Conservation (phyloP, 225 moss, liverwort and hornwort genomes). For the Takakia lepidozioides region DNA sequence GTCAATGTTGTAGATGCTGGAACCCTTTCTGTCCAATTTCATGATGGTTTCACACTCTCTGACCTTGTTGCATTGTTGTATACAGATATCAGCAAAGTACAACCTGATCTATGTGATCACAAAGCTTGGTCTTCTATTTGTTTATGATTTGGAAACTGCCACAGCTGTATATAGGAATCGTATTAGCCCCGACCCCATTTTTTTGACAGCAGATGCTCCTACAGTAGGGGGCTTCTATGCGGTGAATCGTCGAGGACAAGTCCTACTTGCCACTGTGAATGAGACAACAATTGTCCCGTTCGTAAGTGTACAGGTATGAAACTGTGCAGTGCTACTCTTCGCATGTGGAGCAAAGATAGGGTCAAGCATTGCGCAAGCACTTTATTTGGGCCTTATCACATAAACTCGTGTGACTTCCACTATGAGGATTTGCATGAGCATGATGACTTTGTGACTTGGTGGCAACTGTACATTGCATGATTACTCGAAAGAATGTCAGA, state of each 20-base stretch:
- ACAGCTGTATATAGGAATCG: slow-evolving; percentile 98
- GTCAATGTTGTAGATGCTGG: too few species aligned
- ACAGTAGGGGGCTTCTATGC: slow-evolving; percentile 94
- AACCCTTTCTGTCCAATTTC: background rate
- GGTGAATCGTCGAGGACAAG: slow-evolving; percentile 96
- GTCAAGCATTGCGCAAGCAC: too few species aligned
- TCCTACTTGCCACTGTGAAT: slow-evolving; percentile 86
- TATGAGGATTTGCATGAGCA: too few species aligned
- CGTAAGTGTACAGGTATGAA: slow-evolving; percentile 85
- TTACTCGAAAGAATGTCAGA: too few species aligned
- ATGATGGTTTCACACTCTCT: background rate
- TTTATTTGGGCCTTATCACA: too few species aligned
- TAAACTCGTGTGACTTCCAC: too few species aligned
- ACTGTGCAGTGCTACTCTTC: too few species aligned
- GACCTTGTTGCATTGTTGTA: slow-evolving; percentile 1
- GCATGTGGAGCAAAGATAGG: too few species aligned
- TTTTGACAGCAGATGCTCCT: slow-evolving; percentile 94
- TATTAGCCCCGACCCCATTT: slow-evolving; percentile 97
- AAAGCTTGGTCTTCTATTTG: slow-evolving; percentile 95
- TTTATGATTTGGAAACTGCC: slow-evolving; percentile 96
- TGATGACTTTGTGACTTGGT: too few species aligned
- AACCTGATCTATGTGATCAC: slow-evolving; percentile 91
- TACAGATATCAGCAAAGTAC: slow-evolving; percentile 92
- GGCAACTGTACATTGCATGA: too few species aligned
- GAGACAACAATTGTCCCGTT: slow-evolving; percentile 95